Evolutionary conservation across 331 rosid species (phyloP), one percentile per base, ranked within the genome.

Genomic region (Malus hybrid): DNA sequence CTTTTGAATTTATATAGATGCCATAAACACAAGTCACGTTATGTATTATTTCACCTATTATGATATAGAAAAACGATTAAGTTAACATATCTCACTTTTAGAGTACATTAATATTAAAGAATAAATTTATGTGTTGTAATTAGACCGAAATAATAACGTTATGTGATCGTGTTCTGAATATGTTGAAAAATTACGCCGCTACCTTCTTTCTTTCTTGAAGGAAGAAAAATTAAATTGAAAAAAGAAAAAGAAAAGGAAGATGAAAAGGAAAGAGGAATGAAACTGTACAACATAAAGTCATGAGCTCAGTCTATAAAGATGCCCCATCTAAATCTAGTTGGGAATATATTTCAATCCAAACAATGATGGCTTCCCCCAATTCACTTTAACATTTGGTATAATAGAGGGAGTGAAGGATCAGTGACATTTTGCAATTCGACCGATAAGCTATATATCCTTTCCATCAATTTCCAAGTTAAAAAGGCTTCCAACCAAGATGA

Each of bases 381-480:
- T 79, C 83, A 79, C 86, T 90, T 88, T 85, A 39, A 39, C 46
- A 79, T 42, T 81, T 80, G 78, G 77, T 72, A 76, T 61, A 50
- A 63, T 63, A 63, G 39, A 63, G 8, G 3, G 67, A 63, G 67
- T 29, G 67, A 29, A 74, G 80, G 79, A 76, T 67, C 71, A 62
- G 73, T 67, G 81, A 72, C 70, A 77, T 75, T 18, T 77, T 42
- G 56, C 78, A 19, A 11, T 14, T 36, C 44, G 13, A 65, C 19
- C 44, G 11, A 81, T 80, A 82, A 78, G 65, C 93, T 61, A 80
- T 87, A 34, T 34, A 42, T 89, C 84, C 83, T 86, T 86, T 86
- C 89, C 79, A 85, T 79, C 89, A 87, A 80, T 82, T 86, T 69
- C 90, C 92, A 79, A 84, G 90, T 88, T 84, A 75, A 86, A 88